Evolutionary conservation across 2,329 filamentous ascomycete genomes (phyloP), one percentile per base, ranked within the genome.

Genomic region (Botryosphaeria dothidea): DNA sequence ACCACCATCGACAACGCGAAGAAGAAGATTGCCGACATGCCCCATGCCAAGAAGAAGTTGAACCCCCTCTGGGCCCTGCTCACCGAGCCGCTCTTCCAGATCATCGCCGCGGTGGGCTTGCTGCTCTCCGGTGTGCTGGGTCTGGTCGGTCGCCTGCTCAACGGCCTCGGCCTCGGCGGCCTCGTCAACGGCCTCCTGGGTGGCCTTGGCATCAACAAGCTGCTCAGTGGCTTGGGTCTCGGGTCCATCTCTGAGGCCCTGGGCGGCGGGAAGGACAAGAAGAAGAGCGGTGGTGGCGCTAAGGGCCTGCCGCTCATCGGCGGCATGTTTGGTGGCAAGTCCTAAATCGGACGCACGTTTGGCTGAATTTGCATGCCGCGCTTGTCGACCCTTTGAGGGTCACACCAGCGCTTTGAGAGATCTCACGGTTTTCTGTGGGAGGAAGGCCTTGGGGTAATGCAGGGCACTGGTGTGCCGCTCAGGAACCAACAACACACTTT

Each of bases 41-140:
- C 93, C 5, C 91, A 96, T 70, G 93, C 92, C 48, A 96, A 97
- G 89, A 94, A 96, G 85, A 89, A 94, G 82, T 85, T 97, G 67
- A 97, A 94, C 81, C 93, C 93, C 11, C 87, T 97, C 31, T 96
- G 93, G 92, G 88, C 83, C 31, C 83, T 97, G 56, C 82, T 95
- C 69, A 88, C 88, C 38, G 92, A 97, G 83, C 93, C 93, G 11
- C 82, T 97, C 23, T 92, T 93, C 85, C 93, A 97, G 84, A 97
- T 97, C 75, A 85, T 97, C 56, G 92, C 93, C 8, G 93, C 92
- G 11, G 93, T 97, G 51, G 93, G 93, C 23, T 80, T 97, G 66
- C 79, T 97, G 68, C 83, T 97, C 67, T 89, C 84, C 60, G 93
- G 93, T 76, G 93, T 97, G 0, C 83, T 97, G 6, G 91, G 91